Evolutionary conservation across 1,139 yeast species (phyloP).

Genomic region (Casaregolazyma suthepensis): DNA sequence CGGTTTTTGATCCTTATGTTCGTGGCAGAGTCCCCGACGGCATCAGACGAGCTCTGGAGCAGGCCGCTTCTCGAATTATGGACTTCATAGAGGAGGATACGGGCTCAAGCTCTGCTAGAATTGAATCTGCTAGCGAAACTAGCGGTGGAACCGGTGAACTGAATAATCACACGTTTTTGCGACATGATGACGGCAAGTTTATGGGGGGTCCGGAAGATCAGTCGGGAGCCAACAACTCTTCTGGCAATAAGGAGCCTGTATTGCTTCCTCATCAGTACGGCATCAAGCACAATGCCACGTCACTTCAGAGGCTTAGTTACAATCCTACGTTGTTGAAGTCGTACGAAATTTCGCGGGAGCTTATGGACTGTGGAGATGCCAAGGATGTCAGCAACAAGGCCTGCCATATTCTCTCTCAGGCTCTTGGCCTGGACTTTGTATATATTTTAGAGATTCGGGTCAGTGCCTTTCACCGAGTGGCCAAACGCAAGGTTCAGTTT

Average conservation of each 20-base stretch:
- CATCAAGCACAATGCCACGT: conserved; percentile 8
- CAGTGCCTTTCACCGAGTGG: conserved; percentile 13
- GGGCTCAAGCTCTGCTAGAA: conserved; percentile 16
- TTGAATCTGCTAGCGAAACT: conserved; percentile 16
- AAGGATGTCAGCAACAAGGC: conserved; percentile 27
- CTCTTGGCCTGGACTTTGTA: conserved; percentile 43
- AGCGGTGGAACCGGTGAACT: conserved; percentile 2
- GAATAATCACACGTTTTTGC: background rate
- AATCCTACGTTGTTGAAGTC: conserved; percentile 25
- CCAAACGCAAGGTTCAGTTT: background rate
- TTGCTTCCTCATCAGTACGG: conserved; percentile 12
- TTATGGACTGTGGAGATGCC: conserved; percentile 38
- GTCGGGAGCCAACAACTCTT: background rate
- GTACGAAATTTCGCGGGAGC: conserved; percentile 36
- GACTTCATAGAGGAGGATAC: conserved; percentile 33
- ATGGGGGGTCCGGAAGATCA: background rate
- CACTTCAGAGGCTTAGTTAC: conserved; percentile 7
- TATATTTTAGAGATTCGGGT: conserved; percentile 54
- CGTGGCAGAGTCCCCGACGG: conserved; percentile 37
- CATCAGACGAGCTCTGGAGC: conserved; percentile 35
- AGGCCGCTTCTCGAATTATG: conserved; percentile 42
- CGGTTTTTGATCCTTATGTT: conserved; percentile 51
- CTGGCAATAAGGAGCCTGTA: background rate
- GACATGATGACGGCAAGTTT: background rate
- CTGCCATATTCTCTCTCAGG: conserved; percentile 38